Percentiles rank a stretch among this genome's conserved stretches.
These are phyloP conservation scores for Eimeria necatrix DNA, from an alignment of 169 alveolate species.

Conservation along the genomic window DNA sequence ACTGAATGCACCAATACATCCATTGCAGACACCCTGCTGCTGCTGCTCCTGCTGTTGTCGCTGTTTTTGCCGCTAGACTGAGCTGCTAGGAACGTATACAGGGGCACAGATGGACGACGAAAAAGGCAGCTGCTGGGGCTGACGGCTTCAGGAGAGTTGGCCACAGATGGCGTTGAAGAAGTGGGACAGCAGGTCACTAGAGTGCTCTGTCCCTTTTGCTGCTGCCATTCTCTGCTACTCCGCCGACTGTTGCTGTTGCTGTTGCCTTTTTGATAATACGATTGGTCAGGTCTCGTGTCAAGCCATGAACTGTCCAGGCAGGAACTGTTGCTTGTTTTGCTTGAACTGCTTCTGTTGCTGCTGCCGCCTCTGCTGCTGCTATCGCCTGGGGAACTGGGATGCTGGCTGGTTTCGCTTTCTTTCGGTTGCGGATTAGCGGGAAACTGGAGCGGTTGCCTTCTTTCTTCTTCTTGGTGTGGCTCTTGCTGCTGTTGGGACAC, in stretches of 20 bases:
- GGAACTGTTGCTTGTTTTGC: neutral
- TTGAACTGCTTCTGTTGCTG: neutral
- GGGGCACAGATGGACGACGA: neutral
- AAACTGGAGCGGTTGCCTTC: neutral
- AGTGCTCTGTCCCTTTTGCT: neutral
- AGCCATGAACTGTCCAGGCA: neutral
- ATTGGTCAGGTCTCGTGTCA: neutral
- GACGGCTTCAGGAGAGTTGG: neutral
- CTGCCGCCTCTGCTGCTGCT: neutral
- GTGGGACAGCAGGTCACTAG: neutral
- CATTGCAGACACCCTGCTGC: neutral
- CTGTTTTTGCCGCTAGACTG: neutral
- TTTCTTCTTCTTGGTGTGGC: neutral
- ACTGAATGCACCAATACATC: neutral
- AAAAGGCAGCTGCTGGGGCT: conserved; percentile 39
- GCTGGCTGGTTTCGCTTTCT: neutral
- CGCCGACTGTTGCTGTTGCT: neutral
- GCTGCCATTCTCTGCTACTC: neutral
- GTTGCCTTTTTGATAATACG: neutral
- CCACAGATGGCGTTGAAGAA: neutral
- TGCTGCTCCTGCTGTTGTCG: conserved; percentile 37
- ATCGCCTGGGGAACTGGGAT: neutral
- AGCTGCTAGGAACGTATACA: neutral
- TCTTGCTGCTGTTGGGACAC: conserved; percentile 15
- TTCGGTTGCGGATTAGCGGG: neutral